Percentiles rank a stretch among this genome's conserved stretches.
Conservation (phyloP, 139 green algal species). For the Tetradesmus obliquus region DNA sequence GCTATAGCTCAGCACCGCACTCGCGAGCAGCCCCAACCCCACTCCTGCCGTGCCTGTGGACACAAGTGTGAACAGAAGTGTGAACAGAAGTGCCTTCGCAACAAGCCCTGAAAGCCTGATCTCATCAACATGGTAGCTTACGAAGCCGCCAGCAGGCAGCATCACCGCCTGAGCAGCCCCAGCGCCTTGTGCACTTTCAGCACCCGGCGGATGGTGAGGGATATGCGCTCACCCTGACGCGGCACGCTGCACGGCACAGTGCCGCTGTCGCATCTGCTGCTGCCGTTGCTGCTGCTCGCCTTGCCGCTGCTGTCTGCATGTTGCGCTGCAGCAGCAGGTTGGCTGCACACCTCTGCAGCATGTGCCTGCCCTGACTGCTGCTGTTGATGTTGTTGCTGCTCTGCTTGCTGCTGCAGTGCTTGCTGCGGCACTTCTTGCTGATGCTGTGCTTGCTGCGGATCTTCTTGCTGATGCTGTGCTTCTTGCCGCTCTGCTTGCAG, state of each 20-base stretch:
- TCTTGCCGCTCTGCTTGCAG: not conserved
- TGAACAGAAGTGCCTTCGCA: too few species aligned
- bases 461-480: not conserved
- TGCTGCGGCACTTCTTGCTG: not conserved
- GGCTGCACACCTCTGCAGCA: not conserved
- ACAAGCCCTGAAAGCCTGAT: too few species aligned
- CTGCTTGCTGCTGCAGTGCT: not conserved
- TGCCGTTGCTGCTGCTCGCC: not conserved
- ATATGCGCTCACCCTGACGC: conserved; percentile 57
- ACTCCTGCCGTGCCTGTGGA: too few species aligned
- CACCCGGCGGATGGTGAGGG: conserved; percentile 64
- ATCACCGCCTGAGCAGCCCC: not conserved
- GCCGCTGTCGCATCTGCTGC: not conserved
- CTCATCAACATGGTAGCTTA: too few species aligned
- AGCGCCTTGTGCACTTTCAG: conserved; percentile 47
- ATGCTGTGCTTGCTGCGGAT: not conserved
- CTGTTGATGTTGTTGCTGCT: not conserved
- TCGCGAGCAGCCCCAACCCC: too few species aligned
- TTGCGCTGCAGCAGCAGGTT: not conserved
- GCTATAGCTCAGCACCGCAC: too few species aligned
- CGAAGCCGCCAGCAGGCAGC: too few species aligned
- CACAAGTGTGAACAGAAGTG: too few species aligned
- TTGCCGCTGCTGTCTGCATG: not conserved
- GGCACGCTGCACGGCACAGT: not conserved
- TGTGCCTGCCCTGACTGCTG: not conserved